phyloP scores from a whole-genome alignment of 1,284 basidiomycete species.

The Irpex rosettiformis region DNA sequence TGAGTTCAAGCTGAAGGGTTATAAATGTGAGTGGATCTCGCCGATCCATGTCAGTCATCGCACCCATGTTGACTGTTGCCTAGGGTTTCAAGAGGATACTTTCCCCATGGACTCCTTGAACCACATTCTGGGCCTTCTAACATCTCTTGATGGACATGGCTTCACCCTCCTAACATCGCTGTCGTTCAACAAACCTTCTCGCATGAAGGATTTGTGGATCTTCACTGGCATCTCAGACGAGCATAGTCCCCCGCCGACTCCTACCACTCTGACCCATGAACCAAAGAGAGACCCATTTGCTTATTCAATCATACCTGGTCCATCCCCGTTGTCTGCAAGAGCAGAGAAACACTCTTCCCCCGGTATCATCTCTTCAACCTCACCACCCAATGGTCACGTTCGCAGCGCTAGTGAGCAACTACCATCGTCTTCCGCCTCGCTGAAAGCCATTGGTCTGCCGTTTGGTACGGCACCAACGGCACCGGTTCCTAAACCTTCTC shows the following conservation, averaged over 20 bases:
- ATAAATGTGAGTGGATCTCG: conserved; percentile 55
- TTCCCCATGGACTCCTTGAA: conserved; percentile 74
- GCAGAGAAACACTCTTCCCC: conserved; percentile 11
- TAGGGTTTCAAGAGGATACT: conserved; percentile 77
- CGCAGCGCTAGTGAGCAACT: conserved; percentile 15
- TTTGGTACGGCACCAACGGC: conserved; percentile 13
- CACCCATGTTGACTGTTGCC: conserved; percentile 9
- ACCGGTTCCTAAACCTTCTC: conserved; percentile 23
- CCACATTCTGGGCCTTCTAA: conserved; percentile 65
- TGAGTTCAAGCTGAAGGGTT: conserved; percentile 79
- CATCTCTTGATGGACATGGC: conserved; percentile 61
- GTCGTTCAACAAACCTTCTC: conserved; percentile 62
- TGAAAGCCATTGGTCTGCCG: conserved; percentile 18
- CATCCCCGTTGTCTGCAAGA: conserved; percentile 10
- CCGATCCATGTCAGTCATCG: background rate
- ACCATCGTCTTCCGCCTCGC: conserved; percentile 21
- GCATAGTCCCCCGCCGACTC: conserved; percentile 30
- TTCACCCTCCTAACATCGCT: conserved; percentile 69
- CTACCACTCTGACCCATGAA: conserved; percentile 28
- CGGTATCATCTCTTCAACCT: background rate
- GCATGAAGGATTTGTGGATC: conserved; percentile 76
- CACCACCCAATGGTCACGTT: conserved; percentile 4
- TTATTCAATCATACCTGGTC: conserved; percentile 18
- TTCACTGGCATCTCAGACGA: conserved; percentile 50
- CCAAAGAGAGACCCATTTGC: conserved; percentile 24